Evolutionary conservation across 495 filamentous ascomycete species (phyloP), one percentile per base, ranked within the genome.

Genomic region (Tuber melanosporum): DNA sequence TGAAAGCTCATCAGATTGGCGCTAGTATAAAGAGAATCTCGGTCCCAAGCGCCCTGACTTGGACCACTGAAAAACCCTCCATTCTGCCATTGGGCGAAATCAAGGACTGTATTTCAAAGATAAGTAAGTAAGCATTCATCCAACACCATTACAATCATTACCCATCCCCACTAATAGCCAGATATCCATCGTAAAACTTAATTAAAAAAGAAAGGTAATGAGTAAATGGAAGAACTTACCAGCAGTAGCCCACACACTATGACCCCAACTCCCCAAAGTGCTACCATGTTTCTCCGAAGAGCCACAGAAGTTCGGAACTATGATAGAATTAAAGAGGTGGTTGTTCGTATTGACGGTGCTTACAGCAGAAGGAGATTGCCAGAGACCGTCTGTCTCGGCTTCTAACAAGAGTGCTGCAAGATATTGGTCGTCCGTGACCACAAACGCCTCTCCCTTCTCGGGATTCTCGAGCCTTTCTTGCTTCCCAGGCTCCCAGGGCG

Each of bases 401-500:
- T 36, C 57, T 12, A 8, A 5, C 57, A 66, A 36, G 26, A 66
- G 57, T 1, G 12, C 26, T 32, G 26, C 57, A 66, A 66, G 57
- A 19, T 36, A 32, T 32, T 19, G 26, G 26, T 66, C 57, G 26
- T 66, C 57, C 14, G 36, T 14, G 3, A 12, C 32, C n/a, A 69
- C 32, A 4, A 22, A 3, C 42, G 74, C 26, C 72, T 77, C 22
- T 39, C 32, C 12, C 57, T 66, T 36, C 57, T 32, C 32, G 7
- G 6, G 9, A 3, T 62, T 15, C 57, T 5, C 32, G 7, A 3
- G 2, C 12, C 32, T 5, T n/a, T 26, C n/a, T 26, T 22, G 0
- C 85, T 93, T 46, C 44, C 12, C 44, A 14, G 12, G 44, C 3
- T 97, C 1, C 39, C 4, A 2, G 39, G 39, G 4, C 39, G 2